Evolutionary conservation across 257 asterid genomes (phyloP).

Genomic region (Jacaranda mimosifolia): DNA sequence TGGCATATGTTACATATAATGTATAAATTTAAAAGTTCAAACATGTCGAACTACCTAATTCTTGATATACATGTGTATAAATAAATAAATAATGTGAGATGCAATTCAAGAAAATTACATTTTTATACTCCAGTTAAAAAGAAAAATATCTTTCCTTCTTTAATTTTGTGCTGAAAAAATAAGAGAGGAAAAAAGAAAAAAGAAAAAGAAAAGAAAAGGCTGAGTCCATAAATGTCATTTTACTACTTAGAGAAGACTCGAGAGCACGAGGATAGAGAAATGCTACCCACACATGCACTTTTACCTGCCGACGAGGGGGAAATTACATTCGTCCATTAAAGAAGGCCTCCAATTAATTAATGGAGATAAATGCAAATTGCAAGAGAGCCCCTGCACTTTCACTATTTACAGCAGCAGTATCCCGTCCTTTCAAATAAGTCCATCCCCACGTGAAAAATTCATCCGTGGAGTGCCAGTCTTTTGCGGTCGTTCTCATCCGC

Average conservation of each 20-base stretch:
- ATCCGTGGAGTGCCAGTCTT: not conserved
- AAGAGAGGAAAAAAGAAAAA: not conserved
- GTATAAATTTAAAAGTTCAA: too few relatives aligned
- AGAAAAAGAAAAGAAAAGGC: not conserved
- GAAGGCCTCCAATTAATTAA: constrained; percentile 6
- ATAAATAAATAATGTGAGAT: not conserved
- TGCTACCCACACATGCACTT: not conserved
- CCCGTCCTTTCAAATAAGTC: too few relatives aligned
- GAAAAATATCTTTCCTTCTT: not conserved
- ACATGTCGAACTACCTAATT: too few relatives aligned
- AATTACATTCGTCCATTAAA: not conserved
- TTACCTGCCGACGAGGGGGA: not conserved
- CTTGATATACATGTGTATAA: too few relatives aligned
- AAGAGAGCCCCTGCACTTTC: not conserved
- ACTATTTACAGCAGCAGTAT: not conserved
- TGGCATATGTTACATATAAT: too few relatives aligned
- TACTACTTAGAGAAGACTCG: not conserved
- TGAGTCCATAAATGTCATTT: not conserved
- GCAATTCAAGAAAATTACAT: not conserved
- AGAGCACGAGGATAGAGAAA: not conserved
- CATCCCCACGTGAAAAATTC: constrained; percentile 24
- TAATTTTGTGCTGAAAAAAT: not conserved
- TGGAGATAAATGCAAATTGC: constrained; percentile 18
- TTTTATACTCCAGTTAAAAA: not conserved
- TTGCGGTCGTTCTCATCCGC: not conserved